Evolutionary conservation across 306 rosid species (phyloP).

Genomic region (Acacia acuminata): DNA sequence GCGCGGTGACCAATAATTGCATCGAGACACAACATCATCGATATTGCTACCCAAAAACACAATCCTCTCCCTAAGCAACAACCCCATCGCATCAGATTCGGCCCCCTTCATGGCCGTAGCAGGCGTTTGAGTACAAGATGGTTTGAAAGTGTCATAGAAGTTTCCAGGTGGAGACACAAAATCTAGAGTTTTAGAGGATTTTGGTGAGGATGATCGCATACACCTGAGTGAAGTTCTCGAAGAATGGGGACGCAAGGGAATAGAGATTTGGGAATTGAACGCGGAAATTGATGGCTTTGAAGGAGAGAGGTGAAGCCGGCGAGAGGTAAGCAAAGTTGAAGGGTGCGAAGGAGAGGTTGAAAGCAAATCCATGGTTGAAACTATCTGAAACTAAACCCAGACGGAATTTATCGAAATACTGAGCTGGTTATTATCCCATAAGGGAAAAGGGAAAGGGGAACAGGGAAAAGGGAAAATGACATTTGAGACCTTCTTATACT

Average conservation of each 20-base stretch:
- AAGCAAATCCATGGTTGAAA: slow-evolving; percentile 65
- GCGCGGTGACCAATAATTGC: slow-evolving; percentile 77
- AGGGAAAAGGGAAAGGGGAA: not conserved
- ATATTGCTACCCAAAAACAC: slow-evolving; percentile 80
- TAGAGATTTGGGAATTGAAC: slow-evolving; percentile 29
- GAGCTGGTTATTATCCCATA: not conserved
- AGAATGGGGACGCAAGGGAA: slow-evolving; percentile 23
- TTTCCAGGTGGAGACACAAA: slow-evolving; percentile 1
- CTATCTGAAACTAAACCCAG: not conserved
- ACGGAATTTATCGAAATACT: not conserved
- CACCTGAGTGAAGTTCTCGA: slow-evolving; percentile 28
- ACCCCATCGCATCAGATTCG: slow-evolving; percentile 80
- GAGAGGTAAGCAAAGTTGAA: slow-evolving; percentile 30
- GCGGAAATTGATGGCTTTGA: slow-evolving; percentile 35
- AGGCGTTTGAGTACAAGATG: slow-evolving; percentile 62
- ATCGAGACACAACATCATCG: slow-evolving; percentile 92
- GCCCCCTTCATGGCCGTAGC: slow-evolving; percentile 64
- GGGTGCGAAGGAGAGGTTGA: slow-evolving; percentile 49
- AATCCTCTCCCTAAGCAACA: slow-evolving; percentile 86
- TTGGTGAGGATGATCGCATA: slow-evolving; percentile 11
- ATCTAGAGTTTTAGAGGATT: slow-evolving; percentile 34
- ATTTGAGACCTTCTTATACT: too few species aligned
- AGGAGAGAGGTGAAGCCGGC: slow-evolving; percentile 36
- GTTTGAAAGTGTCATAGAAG: slow-evolving; percentile 31
- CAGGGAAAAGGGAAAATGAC: too few species aligned